phyloP scores from a whole-genome alignment of 1,284 basidiomycete species.

The Quambalaria eucalypti region DNA sequence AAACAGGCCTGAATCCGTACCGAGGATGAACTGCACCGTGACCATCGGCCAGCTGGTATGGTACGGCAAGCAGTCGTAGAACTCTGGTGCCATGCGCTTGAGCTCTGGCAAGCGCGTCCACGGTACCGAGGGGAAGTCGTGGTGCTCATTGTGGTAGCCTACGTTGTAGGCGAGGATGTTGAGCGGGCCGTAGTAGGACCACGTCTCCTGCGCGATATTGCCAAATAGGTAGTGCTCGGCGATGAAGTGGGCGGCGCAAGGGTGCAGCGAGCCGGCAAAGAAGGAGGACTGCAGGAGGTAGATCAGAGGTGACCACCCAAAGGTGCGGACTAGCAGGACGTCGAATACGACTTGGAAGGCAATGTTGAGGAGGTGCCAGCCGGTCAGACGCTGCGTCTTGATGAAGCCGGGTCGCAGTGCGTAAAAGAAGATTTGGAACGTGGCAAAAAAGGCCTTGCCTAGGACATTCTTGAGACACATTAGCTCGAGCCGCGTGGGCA shows the following conservation, averaged over 20 bases:
- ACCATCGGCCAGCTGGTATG: slow-evolving; percentile 93
- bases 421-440: slow-evolving; percentile 97
- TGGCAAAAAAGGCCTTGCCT: slow-evolving; percentile 94
- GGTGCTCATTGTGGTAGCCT: slow-evolving; percentile 97
- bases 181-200: slow-evolving; percentile 86
- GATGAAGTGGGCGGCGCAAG: slow-evolving; percentile 93
- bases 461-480: slow-evolving; percentile 84
- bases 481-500: slow-evolving; percentile 78
- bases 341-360: slow-evolving; percentile 65
- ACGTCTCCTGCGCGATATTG: slow-evolving; percentile 70
- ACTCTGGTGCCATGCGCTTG: slow-evolving; percentile 75
- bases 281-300: slow-evolving; percentile 83
- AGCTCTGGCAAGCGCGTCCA: slow-evolving; percentile 90
- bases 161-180: slow-evolving; percentile 94
- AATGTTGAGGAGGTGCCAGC: slow-evolving; percentile 77
- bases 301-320: slow-evolving; percentile 45
- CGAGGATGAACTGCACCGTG: slow-evolving; percentile 84
- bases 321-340: slow-evolving; percentile 49
- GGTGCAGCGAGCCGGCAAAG: slow-evolving; percentile 90
- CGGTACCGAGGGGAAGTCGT: slow-evolving; percentile 90
- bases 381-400: slow-evolving; percentile 67
- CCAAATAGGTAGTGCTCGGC: slow-evolving; percentile 58
- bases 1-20: slow-evolving; percentile 31
- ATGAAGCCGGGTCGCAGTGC: slow-evolving; percentile 92
- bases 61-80: slow-evolving; percentile 76